phyloP scores from a whole-genome alignment of 1,284 basidiomycete species.

The Waitea zeae region DNA sequence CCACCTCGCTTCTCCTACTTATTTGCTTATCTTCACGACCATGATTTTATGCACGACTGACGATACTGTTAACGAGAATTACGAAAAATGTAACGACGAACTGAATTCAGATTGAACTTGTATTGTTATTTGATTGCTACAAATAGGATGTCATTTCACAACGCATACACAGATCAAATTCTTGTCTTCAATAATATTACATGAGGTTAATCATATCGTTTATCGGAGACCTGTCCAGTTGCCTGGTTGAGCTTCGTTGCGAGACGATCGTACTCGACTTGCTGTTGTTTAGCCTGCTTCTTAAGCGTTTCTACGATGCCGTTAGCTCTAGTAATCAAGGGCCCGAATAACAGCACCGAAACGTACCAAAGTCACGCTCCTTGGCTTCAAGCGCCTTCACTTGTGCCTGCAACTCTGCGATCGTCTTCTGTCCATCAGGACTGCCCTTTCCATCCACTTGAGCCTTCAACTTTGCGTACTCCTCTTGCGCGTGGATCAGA shows the following conservation, averaged over 20 bases:
- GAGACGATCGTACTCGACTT: constrained; percentile 64
- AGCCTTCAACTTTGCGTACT: constrained; percentile 69
- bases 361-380: constrained; percentile 55
- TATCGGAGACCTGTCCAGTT: constrained; percentile 36
- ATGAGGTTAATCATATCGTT: constrained; percentile 26
- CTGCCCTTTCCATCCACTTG: constrained; percentile 14
- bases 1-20: no score
- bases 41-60: no score
- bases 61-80: no score
- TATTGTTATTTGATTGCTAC: no score
- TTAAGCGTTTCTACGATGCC: constrained; percentile 51
- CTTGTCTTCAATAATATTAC: no score
- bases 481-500: constrained; percentile 80
- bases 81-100: no score
- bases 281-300: constrained; percentile 67
- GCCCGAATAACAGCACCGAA: not conserved
- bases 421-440: constrained; percentile 31
- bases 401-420: constrained; percentile 54
- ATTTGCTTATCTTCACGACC: no score
- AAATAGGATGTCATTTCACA: no score
- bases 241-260: constrained; percentile 61
- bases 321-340: not conserved
- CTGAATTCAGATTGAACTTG: no score
- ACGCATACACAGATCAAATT: no score
- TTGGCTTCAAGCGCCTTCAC: constrained; percentile 28